These are phyloP conservation scores for Leccinum uliginosum DNA, from an alignment of 768 basidiomycete genomes.

Conservation along the genomic window DNA sequence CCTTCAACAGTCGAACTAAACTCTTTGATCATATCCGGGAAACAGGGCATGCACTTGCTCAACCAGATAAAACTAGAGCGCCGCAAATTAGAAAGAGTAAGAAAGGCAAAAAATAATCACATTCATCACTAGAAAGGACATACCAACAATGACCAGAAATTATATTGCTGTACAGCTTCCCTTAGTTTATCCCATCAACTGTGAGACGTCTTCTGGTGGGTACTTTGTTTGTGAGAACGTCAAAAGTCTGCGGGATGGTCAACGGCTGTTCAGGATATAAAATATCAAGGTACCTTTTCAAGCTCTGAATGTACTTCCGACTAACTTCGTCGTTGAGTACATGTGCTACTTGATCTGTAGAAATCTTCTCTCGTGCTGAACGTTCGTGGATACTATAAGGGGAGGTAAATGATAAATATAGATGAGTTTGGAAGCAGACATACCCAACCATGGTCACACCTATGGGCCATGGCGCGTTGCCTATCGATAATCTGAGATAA, in stretches of 20 bases:
- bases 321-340: conserved; percentile 99
- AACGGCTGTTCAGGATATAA: background rate
- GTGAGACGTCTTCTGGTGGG: conserved; percentile 87
- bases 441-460: conserved; percentile 99
- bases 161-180: background rate
- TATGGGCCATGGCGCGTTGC: conserved; percentile 99
- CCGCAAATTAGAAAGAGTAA: conserved; percentile 35
- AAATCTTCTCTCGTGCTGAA: conserved; percentile 96
- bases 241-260: conserved; percentile 56
- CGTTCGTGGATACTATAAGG: conserved; percentile 86
- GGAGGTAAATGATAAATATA: background rate
- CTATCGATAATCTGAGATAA: conserved; percentile 94
- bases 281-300: conserved; percentile 70
- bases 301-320: conserved; percentile 96
- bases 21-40: conserved; percentile 70
- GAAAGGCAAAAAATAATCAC: conserved; percentile 20
- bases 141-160: conserved; percentile 5
- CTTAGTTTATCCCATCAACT: conserved; percentile 73
- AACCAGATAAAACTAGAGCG: conserved; percentile 23
- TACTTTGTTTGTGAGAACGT: conserved; percentile 97
- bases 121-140: conserved; percentile 4
- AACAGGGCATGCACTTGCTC: conserved; percentile 64
- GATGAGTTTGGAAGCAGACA: conserved; percentile 22
- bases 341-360: conserved; percentile 94
- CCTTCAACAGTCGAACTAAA: conserved; percentile 66